Evolutionary conservation across 2,329 filamentous ascomycete genomes (phyloP), one percentile per base, ranked within the genome.

Genomic region (Clonostachys sp.): DNA sequence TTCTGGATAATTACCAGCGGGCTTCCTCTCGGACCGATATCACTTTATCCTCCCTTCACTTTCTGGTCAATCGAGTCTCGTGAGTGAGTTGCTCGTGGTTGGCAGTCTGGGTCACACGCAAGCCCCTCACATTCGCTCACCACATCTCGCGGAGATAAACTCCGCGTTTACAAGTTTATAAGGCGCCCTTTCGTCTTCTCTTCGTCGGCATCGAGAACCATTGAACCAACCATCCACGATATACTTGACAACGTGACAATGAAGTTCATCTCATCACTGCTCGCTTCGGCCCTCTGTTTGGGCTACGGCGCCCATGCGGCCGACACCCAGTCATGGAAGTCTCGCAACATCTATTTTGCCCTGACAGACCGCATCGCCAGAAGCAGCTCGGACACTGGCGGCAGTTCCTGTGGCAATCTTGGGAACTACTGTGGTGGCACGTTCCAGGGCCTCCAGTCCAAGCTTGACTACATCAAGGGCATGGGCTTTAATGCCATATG

Each of bases 391-490:
- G 73, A 71, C 18, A 70, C 65, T 5, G 71, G 67, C 5, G 71
- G 73, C n/a, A 64, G 60, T 18, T 49, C 63, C 2, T 78, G 75
- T 54, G 55, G 63, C 8, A 54, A 65, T 35, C 61, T 72, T n/a
- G 55, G 62, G 30, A 58, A 60, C 24, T 84, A 83, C 61, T 86
- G 83, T 53, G 80, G 80, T 39, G 83, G 83, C 14, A 80, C 77
- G 1, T 86, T 77, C 57, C 62, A 68, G 45, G 83, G 83, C 7
- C 69, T 86, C 33, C 70, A 75, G 53, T 71, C 77, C 50, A 72
- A 79, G 51, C 71, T 85, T 39, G 81, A 84, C 60, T 84, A 84
- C 58, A 84, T 85, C 58, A 70, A 80, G 56, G 72, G 72, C 44
- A 78, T 83, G 74, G 79, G 78, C 20, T 82, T 81, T 51, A 75